These are phyloP conservation scores for Lumnitzera littorea DNA, from an alignment of 345 rosid species.

Conservation along the genomic window DNA sequence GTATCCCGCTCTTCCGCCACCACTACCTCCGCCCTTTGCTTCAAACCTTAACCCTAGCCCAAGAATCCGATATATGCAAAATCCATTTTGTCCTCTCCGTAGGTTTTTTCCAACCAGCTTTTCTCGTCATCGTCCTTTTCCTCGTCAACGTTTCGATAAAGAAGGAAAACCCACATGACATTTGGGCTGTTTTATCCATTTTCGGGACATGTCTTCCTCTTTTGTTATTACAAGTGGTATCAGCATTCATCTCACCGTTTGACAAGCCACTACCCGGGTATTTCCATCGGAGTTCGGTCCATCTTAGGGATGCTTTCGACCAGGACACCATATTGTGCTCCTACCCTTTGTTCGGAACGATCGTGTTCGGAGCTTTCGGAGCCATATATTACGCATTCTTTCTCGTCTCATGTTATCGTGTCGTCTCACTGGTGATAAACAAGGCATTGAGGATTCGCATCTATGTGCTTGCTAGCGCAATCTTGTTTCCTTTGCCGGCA, in stretches of 20 bases:
- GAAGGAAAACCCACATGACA: constrained; percentile 22
- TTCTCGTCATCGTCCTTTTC: constrained; percentile 44
- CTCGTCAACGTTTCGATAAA: constrained; percentile 48
- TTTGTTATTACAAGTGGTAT: constrained; percentile 25
- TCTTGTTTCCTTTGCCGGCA: constrained; percentile 23
- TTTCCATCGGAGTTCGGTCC: constrained; percentile 20
- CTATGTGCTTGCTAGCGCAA: constrained; percentile 23
- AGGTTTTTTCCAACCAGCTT: constrained; percentile 56
- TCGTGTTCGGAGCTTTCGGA: constrained; percentile 39
- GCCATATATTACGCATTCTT: constrained; percentile 25
- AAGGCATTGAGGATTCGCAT: constrained; percentile 38
- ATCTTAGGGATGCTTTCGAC: constrained; percentile 3
- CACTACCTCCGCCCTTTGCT: constrained; percentile 14
- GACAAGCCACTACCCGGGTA: constrained; percentile 11
- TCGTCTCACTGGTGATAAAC: constrained; percentile 49
- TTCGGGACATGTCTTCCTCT: constrained; percentile 41
- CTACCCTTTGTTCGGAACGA: constrained; percentile 37
- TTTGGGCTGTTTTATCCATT: constrained; percentile 31
- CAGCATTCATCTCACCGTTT: constrained; percentile 11
- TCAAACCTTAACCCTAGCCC: constrained; percentile 4
- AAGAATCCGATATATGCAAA: constrained; percentile 26
- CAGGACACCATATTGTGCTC: constrained; percentile 28
- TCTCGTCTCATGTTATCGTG: constrained; percentile 37
- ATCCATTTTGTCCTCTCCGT: constrained; percentile 40
- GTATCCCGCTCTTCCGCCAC: constrained; percentile 32